Conservation (phyloP, 805 yeast genomes). For the Metschnikowia hibisci region DNA sequence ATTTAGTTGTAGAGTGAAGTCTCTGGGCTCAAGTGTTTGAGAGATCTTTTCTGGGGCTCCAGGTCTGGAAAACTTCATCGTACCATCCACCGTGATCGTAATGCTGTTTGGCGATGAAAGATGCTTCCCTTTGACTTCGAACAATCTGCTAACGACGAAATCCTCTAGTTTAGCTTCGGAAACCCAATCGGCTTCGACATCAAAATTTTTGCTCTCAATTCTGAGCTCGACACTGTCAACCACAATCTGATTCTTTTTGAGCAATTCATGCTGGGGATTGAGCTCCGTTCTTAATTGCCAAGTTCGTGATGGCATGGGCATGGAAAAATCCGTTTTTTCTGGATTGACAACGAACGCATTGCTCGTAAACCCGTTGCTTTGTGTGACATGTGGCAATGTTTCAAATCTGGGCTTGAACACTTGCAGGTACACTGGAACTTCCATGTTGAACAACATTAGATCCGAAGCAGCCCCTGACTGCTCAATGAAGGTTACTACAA, state of each 20-base stretch:
- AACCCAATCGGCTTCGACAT: conserved; percentile 20
- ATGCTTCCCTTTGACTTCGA: conserved; percentile 36
- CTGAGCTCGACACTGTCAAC: conserved; percentile 17
- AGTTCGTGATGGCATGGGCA: conserved; percentile 30
- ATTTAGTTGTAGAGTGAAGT: conserved; percentile 54
- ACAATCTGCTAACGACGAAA: conserved; percentile 15
- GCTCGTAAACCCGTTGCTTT: conserved; percentile 29
- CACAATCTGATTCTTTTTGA: conserved; percentile 13
- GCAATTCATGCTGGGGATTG: conserved; percentile 4
- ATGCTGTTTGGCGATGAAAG: conserved; percentile 38
- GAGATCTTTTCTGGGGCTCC: conserved; percentile 20
- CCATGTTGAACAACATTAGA: conserved; percentile 23
- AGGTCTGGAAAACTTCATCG: conserved; percentile 7
- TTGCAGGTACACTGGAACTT: conserved; percentile 22
- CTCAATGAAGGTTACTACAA: conserved; percentile 25
- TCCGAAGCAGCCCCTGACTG: conserved; percentile 17
- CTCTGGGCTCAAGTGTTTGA: conserved; percentile 41
- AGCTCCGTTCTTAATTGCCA: conserved; percentile 25
- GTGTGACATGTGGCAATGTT: conserved; percentile 27
- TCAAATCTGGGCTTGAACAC: conserved; percentile 23
- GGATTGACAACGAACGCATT: conserved; percentile 30
- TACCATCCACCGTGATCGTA: conserved; percentile 14
- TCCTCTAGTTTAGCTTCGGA: conserved; percentile 5
- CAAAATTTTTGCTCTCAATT: conserved; percentile 26
- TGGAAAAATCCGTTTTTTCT: conserved; percentile 14